These are phyloP conservation scores for Fusarium metavorans DNA, from an alignment of 2,329 filamentous ascomycete species.

Conservation along the genomic window DNA sequence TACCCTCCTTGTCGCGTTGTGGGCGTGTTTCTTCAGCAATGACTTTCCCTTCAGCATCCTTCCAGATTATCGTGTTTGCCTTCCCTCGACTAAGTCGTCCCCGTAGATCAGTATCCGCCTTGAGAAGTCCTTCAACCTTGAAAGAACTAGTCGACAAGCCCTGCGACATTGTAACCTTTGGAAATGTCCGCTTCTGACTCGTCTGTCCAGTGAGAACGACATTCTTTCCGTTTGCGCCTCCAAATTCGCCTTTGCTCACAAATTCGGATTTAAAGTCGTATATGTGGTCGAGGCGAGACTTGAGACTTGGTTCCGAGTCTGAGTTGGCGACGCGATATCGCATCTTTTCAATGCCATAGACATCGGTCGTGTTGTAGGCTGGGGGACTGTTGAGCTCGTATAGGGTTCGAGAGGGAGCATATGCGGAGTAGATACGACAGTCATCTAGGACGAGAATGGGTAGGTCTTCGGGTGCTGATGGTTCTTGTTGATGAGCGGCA, in stretches of 20 bases:
- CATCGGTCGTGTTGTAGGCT: slow-evolving; percentile 20
- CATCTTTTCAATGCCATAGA: slow-evolving; percentile 45
- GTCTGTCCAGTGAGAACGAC: slow-evolving; percentile 36
- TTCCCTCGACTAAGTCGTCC: slow-evolving; percentile 38
- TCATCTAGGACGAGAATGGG: slow-evolving; percentile 40
- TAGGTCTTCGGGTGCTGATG: slow-evolving; percentile 12
- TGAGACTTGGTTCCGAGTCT: slow-evolving; percentile 24
- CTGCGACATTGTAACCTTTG: slow-evolving; percentile 31
- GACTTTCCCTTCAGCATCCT: slow-evolving; percentile 30
- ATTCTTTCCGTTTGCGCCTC: background rate
- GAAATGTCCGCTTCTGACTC: slow-evolving; percentile 35
- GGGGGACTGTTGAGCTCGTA: slow-evolving; percentile 45
- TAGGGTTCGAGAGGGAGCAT: slow-evolving; percentile 31
- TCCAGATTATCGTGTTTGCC: slow-evolving; percentile 42
- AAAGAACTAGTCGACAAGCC: slow-evolving; percentile 32
- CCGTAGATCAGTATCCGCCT: slow-evolving; percentile 29
- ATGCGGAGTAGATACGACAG: slow-evolving; percentile 33
- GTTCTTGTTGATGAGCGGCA: background rate
- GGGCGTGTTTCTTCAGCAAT: slow-evolving; percentile 44
- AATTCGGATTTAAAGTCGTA: slow-evolving; percentile 44
- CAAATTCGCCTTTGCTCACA: background rate
- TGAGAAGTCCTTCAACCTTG: slow-evolving; percentile 40
- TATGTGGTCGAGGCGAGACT: slow-evolving; percentile 44
- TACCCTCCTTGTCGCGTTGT: slow-evolving; percentile 33
- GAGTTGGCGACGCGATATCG: slow-evolving; percentile 36